These are phyloP conservation scores for Mycena albidolilacea DNA, from an alignment of 768 basidiomycete genomes.

Conservation along the genomic window DNA sequence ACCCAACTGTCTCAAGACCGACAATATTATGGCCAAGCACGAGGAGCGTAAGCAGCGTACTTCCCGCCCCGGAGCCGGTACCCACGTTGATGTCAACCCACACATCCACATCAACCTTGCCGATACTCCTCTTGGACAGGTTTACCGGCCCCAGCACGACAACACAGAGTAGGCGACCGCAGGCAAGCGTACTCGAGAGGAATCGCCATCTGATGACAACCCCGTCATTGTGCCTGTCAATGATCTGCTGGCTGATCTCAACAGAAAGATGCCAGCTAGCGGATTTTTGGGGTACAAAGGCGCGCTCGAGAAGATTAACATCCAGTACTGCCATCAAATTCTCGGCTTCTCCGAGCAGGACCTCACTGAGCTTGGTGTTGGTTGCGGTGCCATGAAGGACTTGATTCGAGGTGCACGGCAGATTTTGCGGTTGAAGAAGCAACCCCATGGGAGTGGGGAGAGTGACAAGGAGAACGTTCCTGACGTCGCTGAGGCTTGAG, in stretches of 20 bases:
- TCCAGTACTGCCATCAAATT: neutral
- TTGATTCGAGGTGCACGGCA: neutral
- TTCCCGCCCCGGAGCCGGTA: neutral
- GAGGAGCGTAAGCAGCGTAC: neutral
- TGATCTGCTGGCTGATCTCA: neutral
- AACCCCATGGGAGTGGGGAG: too few relatives aligned
- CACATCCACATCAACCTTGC: conserved; percentile 1
- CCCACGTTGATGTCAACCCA: conserved; percentile 1
- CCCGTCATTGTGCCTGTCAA: neutral
- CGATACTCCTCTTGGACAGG: neutral
- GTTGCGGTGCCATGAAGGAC: neutral
- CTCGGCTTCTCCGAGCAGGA: neutral
- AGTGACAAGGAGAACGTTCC: neutral
- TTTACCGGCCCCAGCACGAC: neutral
- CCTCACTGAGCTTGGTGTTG: neutral
- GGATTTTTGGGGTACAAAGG: conserved; percentile 6
- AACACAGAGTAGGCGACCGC: neutral
- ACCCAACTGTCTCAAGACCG: neutral
- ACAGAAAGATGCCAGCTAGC: neutral
- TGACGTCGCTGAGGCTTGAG: neutral
- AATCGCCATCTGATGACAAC: neutral
- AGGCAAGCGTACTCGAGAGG: neutral
- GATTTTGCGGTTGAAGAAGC: neutral
- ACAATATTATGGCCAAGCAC: neutral
- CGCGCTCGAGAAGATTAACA: neutral